Evolutionary conservation across 345 rosid genomes (phyloP), one percentile per base, ranked within the genome.

Genomic region (Camelina laxa): DNA sequence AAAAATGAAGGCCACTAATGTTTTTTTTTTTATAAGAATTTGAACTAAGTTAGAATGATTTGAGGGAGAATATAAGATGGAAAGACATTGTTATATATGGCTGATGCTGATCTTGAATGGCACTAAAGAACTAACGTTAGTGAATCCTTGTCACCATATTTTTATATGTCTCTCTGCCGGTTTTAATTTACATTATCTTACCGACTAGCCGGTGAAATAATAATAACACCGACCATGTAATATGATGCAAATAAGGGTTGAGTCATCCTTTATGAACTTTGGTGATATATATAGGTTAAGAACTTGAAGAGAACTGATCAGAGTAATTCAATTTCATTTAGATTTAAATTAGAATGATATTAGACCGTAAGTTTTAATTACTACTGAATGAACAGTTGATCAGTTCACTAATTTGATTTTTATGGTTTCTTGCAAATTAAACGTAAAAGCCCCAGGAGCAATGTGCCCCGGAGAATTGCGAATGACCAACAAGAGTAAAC

Each of bases 1-100:
- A 41, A 20, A 60, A 64, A 65, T 38, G 44, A 75, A 75, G 69
- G 61, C 79, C 74, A 75, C 74, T n/a, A 67, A 53, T 60, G 53
- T 75, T 65, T 30, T 38, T 8, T 31, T 31, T 31, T 2, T 22
- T 2, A 20, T n/a, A 35, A 20, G 14, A 65, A 49, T 19, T 31
- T 24, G 14, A 12, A n/a, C 12, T 12, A 51, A 19, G 1, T 41
- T 27, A 11, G 13, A 36, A 13, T 49, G 60, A 60, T 72, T 72
- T 24, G 15, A 2, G 13, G 31, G 13, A 27, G 10, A 20, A 62
- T 73, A 73, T 63, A 53, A 58, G 42, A 24, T 47, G 17, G 51
- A 48, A 35, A 48, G 16, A 74, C 12, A 53, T 27, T 27, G 3
- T 27, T 27, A 27, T 59, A 69, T 69, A 61, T 69, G 80, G 70